Evolutionary conservation across 805 yeast species (phyloP).

Genomic region (Maudiozyma turicensis): DNA sequence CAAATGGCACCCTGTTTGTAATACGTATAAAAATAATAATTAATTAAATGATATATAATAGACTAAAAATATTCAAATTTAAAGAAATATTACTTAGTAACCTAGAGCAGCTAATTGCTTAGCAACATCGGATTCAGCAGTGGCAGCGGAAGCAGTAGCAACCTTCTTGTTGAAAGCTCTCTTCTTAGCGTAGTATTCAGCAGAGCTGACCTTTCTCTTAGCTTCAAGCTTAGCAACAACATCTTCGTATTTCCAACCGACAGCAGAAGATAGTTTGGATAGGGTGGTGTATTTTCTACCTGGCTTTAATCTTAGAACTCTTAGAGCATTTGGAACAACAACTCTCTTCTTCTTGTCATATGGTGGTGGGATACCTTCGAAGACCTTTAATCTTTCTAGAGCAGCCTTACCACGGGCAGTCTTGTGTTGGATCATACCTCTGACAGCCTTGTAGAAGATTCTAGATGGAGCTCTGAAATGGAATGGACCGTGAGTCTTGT

Average conservation of each 20-base stretch:
- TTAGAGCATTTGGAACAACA: slow-evolving; percentile 98
- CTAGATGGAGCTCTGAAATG: slow-evolving; percentile 99
- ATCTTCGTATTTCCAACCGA: slow-evolving; percentile 99
- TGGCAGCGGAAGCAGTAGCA: slow-evolving; percentile 73
- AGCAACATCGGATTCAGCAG: slow-evolving; percentile 85
- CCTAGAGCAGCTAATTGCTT: slow-evolving; percentile 94
- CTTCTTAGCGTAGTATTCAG: slow-evolving; percentile 99
- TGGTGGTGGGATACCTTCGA: slow-evolving; percentile 99
- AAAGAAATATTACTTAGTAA: slow-evolving; percentile 54
- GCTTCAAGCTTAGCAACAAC: slow-evolving; percentile 96
- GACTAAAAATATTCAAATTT: slow-evolving; percentile 8
- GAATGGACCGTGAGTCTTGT: slow-evolving; percentile 99
- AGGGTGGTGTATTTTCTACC: slow-evolving; percentile 99
- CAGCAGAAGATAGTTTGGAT: slow-evolving; percentile 91
- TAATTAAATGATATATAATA: slow-evolving; percentile 7
- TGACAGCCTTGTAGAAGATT: slow-evolving; percentile 98
- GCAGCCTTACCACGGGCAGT: slow-evolving; percentile 99
- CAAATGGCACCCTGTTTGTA: not conserved
- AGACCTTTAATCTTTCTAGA: slow-evolving; percentile 96
- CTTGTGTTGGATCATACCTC: slow-evolving; percentile 99
- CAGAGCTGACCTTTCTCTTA: slow-evolving; percentile 97
- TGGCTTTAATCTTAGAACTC: slow-evolving; percentile 97
- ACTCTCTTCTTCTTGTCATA: slow-evolving; percentile 99
- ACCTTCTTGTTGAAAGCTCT: slow-evolving; percentile 90
- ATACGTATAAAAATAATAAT: slow-evolving; percentile 5